Conservation (phyloP, 2,329 filamentous ascomycete species). For the Basipetospora sp. region DNA sequence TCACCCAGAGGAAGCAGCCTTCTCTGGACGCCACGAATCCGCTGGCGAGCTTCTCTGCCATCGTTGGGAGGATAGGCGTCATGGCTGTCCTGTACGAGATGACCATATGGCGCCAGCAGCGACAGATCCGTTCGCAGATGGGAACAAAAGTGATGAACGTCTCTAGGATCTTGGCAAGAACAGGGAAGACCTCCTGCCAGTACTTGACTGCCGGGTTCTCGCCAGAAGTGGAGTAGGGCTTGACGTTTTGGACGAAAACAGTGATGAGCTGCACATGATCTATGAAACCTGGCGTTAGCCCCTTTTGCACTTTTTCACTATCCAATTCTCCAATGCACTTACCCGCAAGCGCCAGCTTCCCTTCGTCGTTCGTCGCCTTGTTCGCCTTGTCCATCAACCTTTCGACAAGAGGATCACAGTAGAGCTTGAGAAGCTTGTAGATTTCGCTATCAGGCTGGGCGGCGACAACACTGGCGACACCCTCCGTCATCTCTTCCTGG, state of each 20-base stretch:
- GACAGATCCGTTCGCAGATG: conserved; percentile 83
- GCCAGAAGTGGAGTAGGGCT: conserved; percentile 56
- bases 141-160: conserved; percentile 76
- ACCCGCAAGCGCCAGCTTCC: conserved; percentile 76
- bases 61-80: conserved; percentile 64
- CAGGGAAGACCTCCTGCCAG: conserved; percentile 83
- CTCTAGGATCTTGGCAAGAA: conserved; percentile 72
- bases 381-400: conserved; percentile 79
- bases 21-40: conserved; percentile 78
- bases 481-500: conserved; percentile 92
- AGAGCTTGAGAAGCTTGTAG: conserved; percentile 75
- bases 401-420: conserved; percentile 79
- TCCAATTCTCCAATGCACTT: conserved; percentile 16
- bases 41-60: conserved; percentile 75
- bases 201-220: conserved; percentile 90
- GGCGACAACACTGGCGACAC: conserved; percentile 80
- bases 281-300: conserved; percentile 16
- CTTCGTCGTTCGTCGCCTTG: conserved; percentile 64
- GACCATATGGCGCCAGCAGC: conserved; percentile 93
- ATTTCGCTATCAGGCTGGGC: conserved; percentile 69
- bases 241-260: conserved; percentile 65
- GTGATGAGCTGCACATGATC: conserved; percentile 88
- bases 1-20: conserved; percentile 98
- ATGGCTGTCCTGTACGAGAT: conserved; percentile 88
- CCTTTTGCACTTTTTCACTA: too few relatives aligned